These are phyloP conservation scores for Pseudonectria foliicola DNA, from an alignment of 2,329 filamentous ascomycete species.

Conservation along the genomic window DNA sequence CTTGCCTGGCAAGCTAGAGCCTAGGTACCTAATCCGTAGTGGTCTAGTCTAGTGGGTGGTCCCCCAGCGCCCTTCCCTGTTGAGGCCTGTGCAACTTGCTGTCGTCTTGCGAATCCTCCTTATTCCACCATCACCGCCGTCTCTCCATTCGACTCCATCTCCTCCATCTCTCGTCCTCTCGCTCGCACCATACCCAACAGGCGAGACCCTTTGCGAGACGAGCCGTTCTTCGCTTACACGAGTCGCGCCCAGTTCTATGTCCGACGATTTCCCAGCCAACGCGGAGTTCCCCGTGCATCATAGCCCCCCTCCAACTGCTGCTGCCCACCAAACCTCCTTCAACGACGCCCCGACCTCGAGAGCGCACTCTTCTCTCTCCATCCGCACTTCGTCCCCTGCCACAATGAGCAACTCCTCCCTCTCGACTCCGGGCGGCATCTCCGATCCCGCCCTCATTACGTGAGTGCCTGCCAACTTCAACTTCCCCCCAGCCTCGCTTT, in stretches of 20 bases:
- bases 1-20: too few relatives aligned
- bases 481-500: slow-evolving; percentile 7
- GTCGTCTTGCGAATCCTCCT: slow-evolving; percentile 26
- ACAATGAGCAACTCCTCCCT: slow-evolving; percentile 31
- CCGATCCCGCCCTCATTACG: slow-evolving; percentile 61
- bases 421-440: slow-evolving; percentile 50
- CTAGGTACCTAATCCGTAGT: too few relatives aligned
- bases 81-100: slow-evolving; percentile 27
- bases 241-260: too few relatives aligned
- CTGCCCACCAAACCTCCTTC: not conserved
- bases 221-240: not conserved
- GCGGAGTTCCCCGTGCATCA: not conserved
- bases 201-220: not conserved
- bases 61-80: slow-evolving; percentile 15
- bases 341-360: too few relatives aligned
- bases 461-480: too few relatives aligned
- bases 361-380: slow-evolving; percentile 9
- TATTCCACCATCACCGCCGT: slow-evolving; percentile 21
- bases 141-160: slow-evolving; percentile 11
- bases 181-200: not conserved
- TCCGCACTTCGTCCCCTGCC: not conserved
- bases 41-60: too few relatives aligned
- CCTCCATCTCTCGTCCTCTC: slow-evolving; percentile 2
- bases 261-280: too few relatives aligned
- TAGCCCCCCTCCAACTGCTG: slow-evolving; percentile 5